A percentile compares a stretch with the other conserved stretches of the same genome.
Conservation (phyloP, 768 basidiomycete genomes). For the Pulveroboletus sp. region DNA sequence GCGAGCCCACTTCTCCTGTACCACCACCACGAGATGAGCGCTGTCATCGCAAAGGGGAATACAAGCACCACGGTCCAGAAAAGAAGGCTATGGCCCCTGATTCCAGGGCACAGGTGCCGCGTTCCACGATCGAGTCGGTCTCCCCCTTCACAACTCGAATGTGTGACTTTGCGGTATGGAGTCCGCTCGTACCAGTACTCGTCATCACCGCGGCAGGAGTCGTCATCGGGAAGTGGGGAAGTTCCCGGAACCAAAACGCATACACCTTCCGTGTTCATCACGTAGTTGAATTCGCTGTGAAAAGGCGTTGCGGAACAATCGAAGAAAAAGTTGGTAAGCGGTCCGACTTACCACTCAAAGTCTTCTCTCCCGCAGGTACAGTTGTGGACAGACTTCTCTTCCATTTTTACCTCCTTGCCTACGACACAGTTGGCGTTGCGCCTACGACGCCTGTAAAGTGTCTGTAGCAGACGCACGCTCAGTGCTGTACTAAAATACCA, state of each 20-base stretch:
- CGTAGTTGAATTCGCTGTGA: constrained; percentile 87
- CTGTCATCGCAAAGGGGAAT: constrained; percentile 74
- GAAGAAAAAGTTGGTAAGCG: background rate
- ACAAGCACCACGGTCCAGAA: constrained; percentile 83
- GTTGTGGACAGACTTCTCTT: constrained; percentile 52
- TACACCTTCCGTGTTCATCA: constrained; percentile 58
- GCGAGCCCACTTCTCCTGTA: constrained; percentile 68
- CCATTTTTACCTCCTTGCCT: constrained; percentile 57
- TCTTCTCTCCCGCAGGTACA: constrained; percentile 73
- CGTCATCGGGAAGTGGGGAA: constrained; percentile 54
- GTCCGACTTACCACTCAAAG: constrained; percentile 84
- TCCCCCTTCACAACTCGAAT: constrained; percentile 84
- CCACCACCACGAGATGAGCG: constrained; percentile 76
- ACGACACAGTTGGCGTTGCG: constrained; percentile 80
- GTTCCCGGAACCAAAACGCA: constrained; percentile 79
- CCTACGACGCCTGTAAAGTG: constrained; percentile 84
- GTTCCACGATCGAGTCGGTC: constrained; percentile 70
- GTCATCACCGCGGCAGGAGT: constrained; percentile 54
- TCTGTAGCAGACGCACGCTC: constrained; percentile 39
- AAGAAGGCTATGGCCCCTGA: constrained; percentile 62
- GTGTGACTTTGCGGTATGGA: constrained; percentile 83
- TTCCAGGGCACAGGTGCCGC: constrained; percentile 76
- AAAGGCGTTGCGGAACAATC: background rate
- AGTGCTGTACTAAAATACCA: background rate
- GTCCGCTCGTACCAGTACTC: constrained; percentile 95